Conservation (phyloP, 306 rosid species). For the Biancaea sappan region DNA sequence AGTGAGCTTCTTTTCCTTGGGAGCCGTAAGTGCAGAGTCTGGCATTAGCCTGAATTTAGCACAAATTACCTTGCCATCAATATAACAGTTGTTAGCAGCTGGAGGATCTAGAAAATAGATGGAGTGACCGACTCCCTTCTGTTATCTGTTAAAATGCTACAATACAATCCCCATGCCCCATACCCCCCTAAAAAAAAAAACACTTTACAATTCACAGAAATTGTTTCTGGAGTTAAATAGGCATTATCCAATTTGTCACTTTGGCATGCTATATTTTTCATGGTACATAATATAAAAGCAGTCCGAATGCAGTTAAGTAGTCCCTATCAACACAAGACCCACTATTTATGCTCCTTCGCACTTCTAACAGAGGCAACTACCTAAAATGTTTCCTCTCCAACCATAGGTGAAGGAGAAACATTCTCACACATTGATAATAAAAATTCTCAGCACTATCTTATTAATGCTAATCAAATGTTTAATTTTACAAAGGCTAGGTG, state of each 20-base stretch:
- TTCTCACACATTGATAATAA: neutral
- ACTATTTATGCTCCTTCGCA: neutral
- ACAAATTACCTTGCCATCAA: constrained; percentile 27
- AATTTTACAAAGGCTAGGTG: neutral
- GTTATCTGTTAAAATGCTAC: constrained; percentile 12
- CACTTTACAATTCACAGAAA: neutral
- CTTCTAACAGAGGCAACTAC: neutral
- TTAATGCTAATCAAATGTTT: neutral
- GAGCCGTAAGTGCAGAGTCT: constrained; percentile 77
- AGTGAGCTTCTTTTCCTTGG: constrained; percentile 88
- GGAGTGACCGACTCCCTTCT: neutral
- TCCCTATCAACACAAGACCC: neutral
- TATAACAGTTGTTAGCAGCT: constrained; percentile 10
- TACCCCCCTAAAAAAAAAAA: neutral
- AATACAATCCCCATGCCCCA: constrained; percentile 9
- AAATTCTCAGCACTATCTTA: neutral
- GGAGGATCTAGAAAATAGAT: constrained; percentile 2
- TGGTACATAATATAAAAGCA: neutral
- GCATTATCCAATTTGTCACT: neutral
- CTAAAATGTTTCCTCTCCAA: neutral
- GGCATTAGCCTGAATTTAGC: constrained; percentile 87
- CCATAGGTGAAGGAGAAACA: neutral
- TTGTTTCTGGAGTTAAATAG: neutral
- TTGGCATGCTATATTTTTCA: neutral
- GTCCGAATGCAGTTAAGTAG: neutral